These are phyloP conservation scores for Umbellularia californica DNA, from an alignment of 164 flowering plant species.

Conservation along the genomic window DNA sequence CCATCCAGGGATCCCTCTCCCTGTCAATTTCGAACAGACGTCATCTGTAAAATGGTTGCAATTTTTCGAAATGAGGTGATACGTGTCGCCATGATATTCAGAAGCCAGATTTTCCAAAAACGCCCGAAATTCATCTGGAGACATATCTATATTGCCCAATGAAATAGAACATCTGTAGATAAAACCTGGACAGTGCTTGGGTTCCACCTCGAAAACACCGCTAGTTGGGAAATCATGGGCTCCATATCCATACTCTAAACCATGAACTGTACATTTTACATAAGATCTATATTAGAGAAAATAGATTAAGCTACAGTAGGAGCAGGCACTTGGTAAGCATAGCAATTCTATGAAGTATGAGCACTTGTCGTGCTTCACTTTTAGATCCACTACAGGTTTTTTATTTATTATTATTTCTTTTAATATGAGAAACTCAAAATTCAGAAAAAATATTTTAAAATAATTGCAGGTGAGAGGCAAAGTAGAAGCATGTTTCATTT, in stretches of 20 bases:
- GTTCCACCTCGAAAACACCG: slow-evolving; percentile 92
- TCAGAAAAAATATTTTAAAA: too few species aligned
- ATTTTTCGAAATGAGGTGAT: slow-evolving; percentile 79
- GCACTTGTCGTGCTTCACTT: too few species aligned
- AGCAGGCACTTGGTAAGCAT: too few species aligned
- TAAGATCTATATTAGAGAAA: not conserved
- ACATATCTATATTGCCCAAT: slow-evolving; percentile 50
- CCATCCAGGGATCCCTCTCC: slow-evolving; percentile 74
- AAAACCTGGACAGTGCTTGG: slow-evolving; percentile 79
- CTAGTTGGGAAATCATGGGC: slow-evolving; percentile 83
- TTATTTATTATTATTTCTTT: too few species aligned
- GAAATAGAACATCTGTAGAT: slow-evolving; percentile 57
- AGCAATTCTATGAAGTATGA: too few species aligned
- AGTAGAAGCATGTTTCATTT: too few species aligned
- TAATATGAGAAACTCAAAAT: too few species aligned
- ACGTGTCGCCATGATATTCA: slow-evolving; percentile 87
- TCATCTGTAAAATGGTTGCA: slow-evolving; percentile 91
- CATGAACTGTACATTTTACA: slow-evolving; percentile 50
- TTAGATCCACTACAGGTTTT: too few species aligned
- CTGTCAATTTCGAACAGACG: slow-evolving; percentile 50
- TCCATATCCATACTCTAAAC: slow-evolving; percentile 86
- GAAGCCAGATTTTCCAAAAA: slow-evolving; percentile 61
- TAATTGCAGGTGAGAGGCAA: too few species aligned
- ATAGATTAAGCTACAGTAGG: too few species aligned
- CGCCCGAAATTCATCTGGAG: slow-evolving; percentile 49